A percentile compares a stretch with the other conserved stretches of the same genome.
Evolutionary conservation across 345 rosid genomes (phyloP).

Genomic region (Citrus mangshanensis): DNA sequence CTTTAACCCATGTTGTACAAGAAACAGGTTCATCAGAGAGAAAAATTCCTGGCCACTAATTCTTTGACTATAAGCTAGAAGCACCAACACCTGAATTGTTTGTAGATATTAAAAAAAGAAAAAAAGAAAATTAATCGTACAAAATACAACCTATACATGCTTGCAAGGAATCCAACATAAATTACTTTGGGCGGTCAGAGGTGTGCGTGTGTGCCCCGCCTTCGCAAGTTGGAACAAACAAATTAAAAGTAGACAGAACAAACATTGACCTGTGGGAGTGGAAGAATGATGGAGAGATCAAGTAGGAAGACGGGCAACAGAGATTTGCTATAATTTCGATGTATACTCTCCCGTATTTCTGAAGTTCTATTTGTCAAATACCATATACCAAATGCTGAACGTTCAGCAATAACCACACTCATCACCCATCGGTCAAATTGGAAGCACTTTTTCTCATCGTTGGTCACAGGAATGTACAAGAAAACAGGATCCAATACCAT

Average conservation of each 20-base stretch:
- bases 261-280: neutral
- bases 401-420: neutral
- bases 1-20: constrained; percentile 32
- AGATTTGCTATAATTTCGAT: neutral
- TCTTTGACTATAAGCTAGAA: constrained; percentile 18
- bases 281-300: neutral
- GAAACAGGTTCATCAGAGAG: constrained; percentile 29
- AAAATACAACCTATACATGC: too few species aligned
- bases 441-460: constrained; percentile 13
- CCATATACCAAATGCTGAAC: neutral
- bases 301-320: neutral
- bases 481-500: constrained; percentile 7
- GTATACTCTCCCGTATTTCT: neutral
- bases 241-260: too few species aligned
- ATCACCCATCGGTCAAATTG: neutral
- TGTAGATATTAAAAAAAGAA: neutral
- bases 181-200: too few species aligned
- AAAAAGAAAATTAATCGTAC: neutral
- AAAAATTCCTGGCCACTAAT: constrained; percentile 21
- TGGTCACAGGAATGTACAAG: constrained; percentile 8
- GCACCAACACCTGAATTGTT: constrained; percentile 22
- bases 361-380: neutral
- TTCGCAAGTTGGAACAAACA: too few species aligned
- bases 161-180: too few species aligned
- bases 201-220: too few species aligned